Base-by-base conservation (phyloP, 2,329 filamentous ascomycete genomes). In the Aspergillus sp. region DNA sequence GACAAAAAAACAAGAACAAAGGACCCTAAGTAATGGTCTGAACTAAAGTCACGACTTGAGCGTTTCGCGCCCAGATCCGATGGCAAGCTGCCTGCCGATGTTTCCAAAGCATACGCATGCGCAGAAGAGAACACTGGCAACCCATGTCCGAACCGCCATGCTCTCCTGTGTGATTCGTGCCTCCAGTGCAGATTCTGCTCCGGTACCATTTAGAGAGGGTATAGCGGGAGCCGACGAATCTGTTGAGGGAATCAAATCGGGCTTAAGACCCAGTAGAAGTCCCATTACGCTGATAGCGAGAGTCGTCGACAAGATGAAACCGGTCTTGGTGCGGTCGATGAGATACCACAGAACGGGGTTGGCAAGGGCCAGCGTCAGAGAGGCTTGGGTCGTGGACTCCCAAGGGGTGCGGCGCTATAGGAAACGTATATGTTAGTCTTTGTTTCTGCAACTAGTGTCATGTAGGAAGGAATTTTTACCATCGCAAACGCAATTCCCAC, bases 341-440 rank as follows among this genome's bases (percentile, higher is more conserved):
- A 98, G 82, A 76, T 96, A 99, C 95, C 95, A 99, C 17, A 99
- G 80, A 9, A 95, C 89, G 1, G 95, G 93, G 71, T 98, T 98
- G 19, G 90, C 91, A 59, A 98, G 85, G 21, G 92, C 90, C 49
- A 99, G 86, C 1, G 93, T 95, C 25, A 96, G 76, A 1, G 93
- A 96, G 19, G 96, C 87, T 75, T 99, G 95, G n/a, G 96, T 85
- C 1, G 92, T 95, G 8, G 93, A 97, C 67, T 93, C 85, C 95
- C 95, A 99, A 1, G 91, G 90, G 9, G 97, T 84, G 74, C 90
- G 91, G 63, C 95, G 88, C 91, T 96, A 66, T 48, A 25, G 52
- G 60, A 64, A 59, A 64, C 60, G 54, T 55, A 57, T 62, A 27
- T 64, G 59, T 59, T 57, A 63, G 43, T 11, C 21, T 33, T 14